Conservation (phyloP, 2,329 filamentous ascomycete species). For the Calonectria naviculata region DNA sequence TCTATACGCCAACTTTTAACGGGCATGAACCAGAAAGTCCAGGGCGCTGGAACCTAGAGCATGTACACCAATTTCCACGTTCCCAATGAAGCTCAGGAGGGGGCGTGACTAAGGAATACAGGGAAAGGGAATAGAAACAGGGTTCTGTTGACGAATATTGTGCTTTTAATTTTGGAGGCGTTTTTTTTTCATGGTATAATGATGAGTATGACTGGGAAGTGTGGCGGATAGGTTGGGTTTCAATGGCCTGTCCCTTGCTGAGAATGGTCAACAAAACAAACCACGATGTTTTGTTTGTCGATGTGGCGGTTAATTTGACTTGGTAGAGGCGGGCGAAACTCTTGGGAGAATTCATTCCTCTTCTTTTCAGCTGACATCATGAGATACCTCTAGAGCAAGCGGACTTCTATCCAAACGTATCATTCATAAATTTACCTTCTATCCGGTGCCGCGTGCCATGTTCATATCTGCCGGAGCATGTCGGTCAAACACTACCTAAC, state of each 20-base stretch:
- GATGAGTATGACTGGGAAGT: conserved; percentile 36
- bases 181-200: conserved; percentile 41
- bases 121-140: conserved; percentile 9
- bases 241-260: conserved; percentile 17
- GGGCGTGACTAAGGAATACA: neutral
- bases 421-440: conserved; percentile 8
- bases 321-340: neutral
- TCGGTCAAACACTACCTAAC: neutral
- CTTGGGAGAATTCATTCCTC: conserved; percentile 26
- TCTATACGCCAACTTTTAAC: conserved; percentile 52
- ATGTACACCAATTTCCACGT: neutral
- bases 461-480: no score
- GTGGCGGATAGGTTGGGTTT: conserved; percentile 33
- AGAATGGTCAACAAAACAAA: conserved; percentile 6
- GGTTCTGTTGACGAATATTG: conserved; percentile 22
- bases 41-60: conserved; percentile 20
- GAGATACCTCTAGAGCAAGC: conserved; percentile 43
- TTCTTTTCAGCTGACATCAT: conserved; percentile 24
- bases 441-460: neutral
- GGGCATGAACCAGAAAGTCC: conserved; percentile 53
- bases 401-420: conserved; percentile 33
- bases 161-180: conserved; percentile 27
- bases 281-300: conserved; percentile 5
- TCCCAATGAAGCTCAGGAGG: neutral
- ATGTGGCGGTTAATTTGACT: conserved; percentile 4